Percentiles rank a stretch among this genome's conserved stretches.
These are phyloP conservation scores for Galerina sulciceps DNA, from an alignment of 768 basidiomycete species.

Conservation along the genomic window DNA sequence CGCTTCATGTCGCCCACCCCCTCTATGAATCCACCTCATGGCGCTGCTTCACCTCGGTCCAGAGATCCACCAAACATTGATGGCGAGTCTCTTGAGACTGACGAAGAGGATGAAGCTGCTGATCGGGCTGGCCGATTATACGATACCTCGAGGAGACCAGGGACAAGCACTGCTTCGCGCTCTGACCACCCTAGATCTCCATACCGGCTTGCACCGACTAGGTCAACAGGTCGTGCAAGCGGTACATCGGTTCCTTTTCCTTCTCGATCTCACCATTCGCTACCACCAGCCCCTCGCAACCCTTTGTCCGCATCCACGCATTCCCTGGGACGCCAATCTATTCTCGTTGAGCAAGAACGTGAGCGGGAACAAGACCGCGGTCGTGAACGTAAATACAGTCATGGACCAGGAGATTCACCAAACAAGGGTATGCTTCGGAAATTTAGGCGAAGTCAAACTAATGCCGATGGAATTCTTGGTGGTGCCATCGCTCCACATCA, in stretches of 20 bases:
- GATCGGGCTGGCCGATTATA: conserved; percentile 55
- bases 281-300: conserved; percentile 69
- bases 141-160: conserved; percentile 34
- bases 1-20: conserved; percentile 86
- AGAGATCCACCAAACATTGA: conserved; percentile 72
- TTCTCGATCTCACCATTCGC: conserved; percentile 77
- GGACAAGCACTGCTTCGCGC: conserved; percentile 41
- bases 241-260: conserved; percentile 72
- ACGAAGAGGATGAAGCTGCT: conserved; percentile 70
- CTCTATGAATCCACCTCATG: conserved; percentile 35
- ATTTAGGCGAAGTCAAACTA: conserved; percentile 67
- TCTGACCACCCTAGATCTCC: conserved; percentile 79
- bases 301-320: conserved; percentile 67
- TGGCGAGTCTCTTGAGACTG: conserved; percentile 69
- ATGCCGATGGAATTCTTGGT: conserved; percentile 48
- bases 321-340: conserved; percentile 75
- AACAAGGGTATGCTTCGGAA: conserved; percentile 66
- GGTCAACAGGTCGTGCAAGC: conserved; percentile 43
- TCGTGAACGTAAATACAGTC: conserved; percentile 57
- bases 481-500: conserved; percentile 73
- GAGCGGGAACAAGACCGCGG: conserved; percentile 41
- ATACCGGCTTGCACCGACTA: conserved; percentile 57
- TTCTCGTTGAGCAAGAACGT: conserved; percentile 46
- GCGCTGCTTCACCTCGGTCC: conserved; percentile 43
- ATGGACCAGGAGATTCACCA: conserved; percentile 38